Evolutionary conservation across 805 yeast genomes (phyloP).

Genomic region (Candida silvatica): DNA sequence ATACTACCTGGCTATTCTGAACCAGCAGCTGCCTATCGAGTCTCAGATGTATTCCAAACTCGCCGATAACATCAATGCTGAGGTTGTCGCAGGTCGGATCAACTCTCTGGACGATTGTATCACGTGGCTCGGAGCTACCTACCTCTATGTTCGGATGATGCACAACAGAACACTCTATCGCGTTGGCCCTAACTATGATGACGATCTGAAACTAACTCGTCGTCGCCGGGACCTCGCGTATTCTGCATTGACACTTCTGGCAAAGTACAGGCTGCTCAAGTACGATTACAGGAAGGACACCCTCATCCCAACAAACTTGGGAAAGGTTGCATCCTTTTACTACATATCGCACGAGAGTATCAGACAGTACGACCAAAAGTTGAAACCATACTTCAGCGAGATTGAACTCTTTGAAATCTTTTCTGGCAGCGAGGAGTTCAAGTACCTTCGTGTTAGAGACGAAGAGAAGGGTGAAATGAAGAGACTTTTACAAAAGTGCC

Average conservation of each 20-base stretch:
- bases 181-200: slow-evolving; percentile 56
- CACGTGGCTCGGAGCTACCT: slow-evolving; percentile 74
- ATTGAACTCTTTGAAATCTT: slow-evolving; percentile 75
- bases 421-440: slow-evolving; percentile 78
- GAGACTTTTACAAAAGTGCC: slow-evolving; percentile 63
- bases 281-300: slow-evolving; percentile 45
- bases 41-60: slow-evolving; percentile 69
- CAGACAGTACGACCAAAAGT: slow-evolving; percentile 49
- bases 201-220: slow-evolving; percentile 38
- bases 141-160: slow-evolving; percentile 71
- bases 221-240: slow-evolving; percentile 65
- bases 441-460: slow-evolving; percentile 71
- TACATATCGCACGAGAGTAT: slow-evolving; percentile 75
- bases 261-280: slow-evolving; percentile 45
- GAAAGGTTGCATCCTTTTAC: slow-evolving; percentile 78
- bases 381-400: slow-evolving; percentile 57
- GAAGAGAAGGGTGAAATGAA: slow-evolving; percentile 76
- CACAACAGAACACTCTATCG: slow-evolving; percentile 66
- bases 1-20: slow-evolving; percentile 82
- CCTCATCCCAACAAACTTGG: slow-evolving; percentile 59
- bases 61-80: slow-evolving; percentile 80
- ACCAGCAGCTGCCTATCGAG: slow-evolving; percentile 88
- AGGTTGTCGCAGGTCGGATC: slow-evolving; percentile 67
- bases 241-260: slow-evolving; percentile 60
- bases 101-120: slow-evolving; percentile 55